Evolutionary conservation across 2,329 filamentous ascomycete species (phyloP).

Genomic region (Ophiocordyceps sinensis): DNA sequence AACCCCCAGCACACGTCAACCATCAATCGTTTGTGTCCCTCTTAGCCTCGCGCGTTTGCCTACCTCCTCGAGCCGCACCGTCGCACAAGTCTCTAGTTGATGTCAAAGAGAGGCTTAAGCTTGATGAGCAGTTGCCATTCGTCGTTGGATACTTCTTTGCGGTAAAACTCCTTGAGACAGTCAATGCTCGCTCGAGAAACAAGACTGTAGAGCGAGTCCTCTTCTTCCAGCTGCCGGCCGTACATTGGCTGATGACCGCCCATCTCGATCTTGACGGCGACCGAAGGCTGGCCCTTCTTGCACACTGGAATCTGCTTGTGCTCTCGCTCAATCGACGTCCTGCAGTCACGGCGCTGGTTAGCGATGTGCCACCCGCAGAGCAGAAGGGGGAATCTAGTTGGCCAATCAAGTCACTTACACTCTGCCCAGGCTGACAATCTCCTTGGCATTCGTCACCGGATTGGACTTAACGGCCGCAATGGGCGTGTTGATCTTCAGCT

Average conservation of each 20-base stretch:
- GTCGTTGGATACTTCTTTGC: constrained; percentile 72
- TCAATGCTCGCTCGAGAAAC: constrained; percentile 85
- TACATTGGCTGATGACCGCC: constrained; percentile 85
- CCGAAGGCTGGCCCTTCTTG: constrained; percentile 94
- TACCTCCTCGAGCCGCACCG: neutral
- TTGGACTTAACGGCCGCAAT: constrained; percentile 79
- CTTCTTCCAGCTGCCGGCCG: constrained; percentile 87
- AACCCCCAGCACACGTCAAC: no score
- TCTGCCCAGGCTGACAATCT: constrained; percentile 74
- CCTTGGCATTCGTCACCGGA: constrained; percentile 63
- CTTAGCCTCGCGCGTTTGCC: neutral
- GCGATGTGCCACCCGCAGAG: constrained; percentile 9
- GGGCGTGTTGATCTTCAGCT: constrained; percentile 73
- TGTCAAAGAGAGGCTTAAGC: constrained; percentile 88
- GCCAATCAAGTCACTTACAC: constrained; percentile 54
- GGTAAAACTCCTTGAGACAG: constrained; percentile 90
- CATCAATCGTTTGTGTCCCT: neutral
- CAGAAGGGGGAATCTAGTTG: neutral
- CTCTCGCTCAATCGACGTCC: constrained; percentile 91
- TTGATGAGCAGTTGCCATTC: constrained; percentile 94
- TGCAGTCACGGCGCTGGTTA: constrained; percentile 23
- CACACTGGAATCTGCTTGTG: constrained; percentile 88
- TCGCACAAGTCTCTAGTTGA: constrained; percentile 37
- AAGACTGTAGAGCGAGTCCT: constrained; percentile 72
- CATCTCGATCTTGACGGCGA: constrained; percentile 94